Base-by-base conservation (phyloP, 495 filamentous ascomycete species). In the Lepidopterella palustris region DNA sequence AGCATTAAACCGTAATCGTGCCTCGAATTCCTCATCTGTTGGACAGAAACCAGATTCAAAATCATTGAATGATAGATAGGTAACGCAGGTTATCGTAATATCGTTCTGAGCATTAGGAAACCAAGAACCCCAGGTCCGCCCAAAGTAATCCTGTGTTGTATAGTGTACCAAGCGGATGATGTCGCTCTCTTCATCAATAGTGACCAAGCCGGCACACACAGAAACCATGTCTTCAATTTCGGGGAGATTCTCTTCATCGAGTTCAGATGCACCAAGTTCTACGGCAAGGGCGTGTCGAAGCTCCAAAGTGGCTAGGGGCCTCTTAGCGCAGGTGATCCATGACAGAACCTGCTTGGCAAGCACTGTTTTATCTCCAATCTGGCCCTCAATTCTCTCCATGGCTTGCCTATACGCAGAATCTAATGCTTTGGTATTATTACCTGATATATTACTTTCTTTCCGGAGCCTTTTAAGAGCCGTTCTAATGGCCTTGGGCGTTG, bases 81-180 rank as follows among this genome's bases (percentile, higher is more conserved):
- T 53, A 23, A 53, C 24, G 13, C 11, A 28, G 23, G 49, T 24
- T 15, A n/a, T 32, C 11, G 49, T 32, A 13, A 53, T 53, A 23
- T 24, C 39, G 6, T 42, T 27, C n/a, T 53, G 49, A 13, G 24
- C 28, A n/a, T 27, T 28, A 27, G 49, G 49, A 27, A 53, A 32
- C 49, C 49, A 53, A n/a, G 13, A n/a, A 5, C 13, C 26, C 28
- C 49, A 32, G 6, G 28, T 32, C 15, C 24, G 9, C 23, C 26
- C 49, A 53, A 53, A 32, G 28, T 53, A 53, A 4, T 53, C 49
- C 23, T 53, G 49, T 28, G 49, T 53, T 32, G 49, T 53, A 24
- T 53, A 80, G 62, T 83, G 82, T 5, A 81, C 75, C 13, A 84
- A 68, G 15, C 77, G 76, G 31, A 82, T 69, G 26, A 77, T 72